Evolutionary conservation across 1,284 basidiomycete genomes (phyloP).

Genomic region (Moniliophthora roreri): DNA sequence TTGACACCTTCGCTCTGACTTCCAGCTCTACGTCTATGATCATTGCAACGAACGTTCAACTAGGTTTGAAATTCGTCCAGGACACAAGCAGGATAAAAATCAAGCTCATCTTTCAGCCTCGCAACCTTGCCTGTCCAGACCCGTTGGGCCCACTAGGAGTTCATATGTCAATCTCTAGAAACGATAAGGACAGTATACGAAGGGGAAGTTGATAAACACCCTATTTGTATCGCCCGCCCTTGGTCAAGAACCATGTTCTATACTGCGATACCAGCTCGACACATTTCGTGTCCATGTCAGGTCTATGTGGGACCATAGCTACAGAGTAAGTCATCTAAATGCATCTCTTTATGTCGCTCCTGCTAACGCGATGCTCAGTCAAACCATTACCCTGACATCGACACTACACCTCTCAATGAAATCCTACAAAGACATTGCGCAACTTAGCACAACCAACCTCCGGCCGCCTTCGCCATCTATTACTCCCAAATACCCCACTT

Average conservation of each 20-base stretch:
- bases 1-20: too few relatives aligned
- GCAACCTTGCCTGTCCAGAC: constrained; percentile 79
- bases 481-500: neutral
- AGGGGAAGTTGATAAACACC: neutral
- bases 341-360: constrained; percentile 1
- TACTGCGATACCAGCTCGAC: constrained; percentile 43
- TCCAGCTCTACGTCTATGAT: too few relatives aligned
- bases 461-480: neutral
- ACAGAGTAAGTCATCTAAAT: constrained; percentile 43
- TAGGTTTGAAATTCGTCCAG: too few relatives aligned
- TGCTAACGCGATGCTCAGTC: constrained; percentile 19
- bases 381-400: constrained; percentile 56
- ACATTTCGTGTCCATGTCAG: constrained; percentile 76
- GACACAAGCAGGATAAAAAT: constrained; percentile 10
- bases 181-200: constrained; percentile 4
- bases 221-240: constrained; percentile 64
- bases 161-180: neutral
- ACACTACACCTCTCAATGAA: constrained; percentile 64
- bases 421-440: constrained; percentile 45
- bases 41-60: too few relatives aligned
- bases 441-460: constrained; percentile 7
- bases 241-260: constrained; percentile 77
- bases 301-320: constrained; percentile 66
- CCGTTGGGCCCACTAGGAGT: constrained; percentile 41
- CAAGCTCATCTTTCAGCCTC: constrained; percentile 40